These are phyloP conservation scores for Phytophthora sansomeana DNA, from an alignment of 352 stramenopile species.

Conservation along the genomic window DNA sequence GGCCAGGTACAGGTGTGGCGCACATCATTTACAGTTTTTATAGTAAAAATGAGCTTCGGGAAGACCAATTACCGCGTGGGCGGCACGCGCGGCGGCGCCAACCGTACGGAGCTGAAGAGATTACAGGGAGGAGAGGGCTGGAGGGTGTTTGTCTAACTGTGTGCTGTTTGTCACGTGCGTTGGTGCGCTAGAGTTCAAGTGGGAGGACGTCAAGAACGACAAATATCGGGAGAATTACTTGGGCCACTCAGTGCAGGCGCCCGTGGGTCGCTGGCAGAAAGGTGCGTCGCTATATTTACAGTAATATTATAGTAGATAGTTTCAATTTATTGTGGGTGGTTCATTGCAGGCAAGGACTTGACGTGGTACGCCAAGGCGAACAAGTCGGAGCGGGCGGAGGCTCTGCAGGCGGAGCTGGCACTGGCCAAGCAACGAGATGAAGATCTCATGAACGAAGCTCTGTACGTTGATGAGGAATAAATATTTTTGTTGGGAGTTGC, in stretches of 20 bases:
- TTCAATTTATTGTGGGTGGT: neutral
- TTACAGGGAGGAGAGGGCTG: neutral
- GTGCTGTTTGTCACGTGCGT: slow-evolving; percentile 3
- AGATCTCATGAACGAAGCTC: slow-evolving; percentile 90
- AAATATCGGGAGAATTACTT: slow-evolving; percentile 94
- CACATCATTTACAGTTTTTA: slow-evolving; percentile 1
- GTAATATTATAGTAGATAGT: slow-evolving; percentile 1
- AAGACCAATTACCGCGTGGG: slow-evolving; percentile 88
- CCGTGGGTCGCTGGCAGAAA: slow-evolving; percentile 91
- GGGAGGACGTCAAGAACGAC: slow-evolving; percentile 94
- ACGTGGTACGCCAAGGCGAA: slow-evolving; percentile 90
- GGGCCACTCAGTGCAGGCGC: slow-evolving; percentile 87
- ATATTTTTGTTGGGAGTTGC: neutral
- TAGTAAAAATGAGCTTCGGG: slow-evolving; percentile 83
- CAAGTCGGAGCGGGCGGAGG: slow-evolving; percentile 57
- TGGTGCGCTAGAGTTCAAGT: slow-evolving; percentile 85
- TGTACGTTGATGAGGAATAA: slow-evolving; percentile 52
- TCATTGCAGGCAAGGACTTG: slow-evolving; percentile 72
- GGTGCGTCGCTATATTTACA: neutral
- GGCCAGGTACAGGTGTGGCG: neutral
- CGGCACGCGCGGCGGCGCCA: slow-evolving; percentile 86
- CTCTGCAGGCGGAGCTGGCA: slow-evolving; percentile 68
- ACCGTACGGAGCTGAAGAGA: slow-evolving; percentile 64
- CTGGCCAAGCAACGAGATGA: slow-evolving; percentile 87
- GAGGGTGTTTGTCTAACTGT: neutral